Percentiles rank a stretch among this genome's conserved stretches.
Evolutionary conservation across 306 rosid genomes (phyloP).

Genomic region (Castanopsis chinensis): DNA sequence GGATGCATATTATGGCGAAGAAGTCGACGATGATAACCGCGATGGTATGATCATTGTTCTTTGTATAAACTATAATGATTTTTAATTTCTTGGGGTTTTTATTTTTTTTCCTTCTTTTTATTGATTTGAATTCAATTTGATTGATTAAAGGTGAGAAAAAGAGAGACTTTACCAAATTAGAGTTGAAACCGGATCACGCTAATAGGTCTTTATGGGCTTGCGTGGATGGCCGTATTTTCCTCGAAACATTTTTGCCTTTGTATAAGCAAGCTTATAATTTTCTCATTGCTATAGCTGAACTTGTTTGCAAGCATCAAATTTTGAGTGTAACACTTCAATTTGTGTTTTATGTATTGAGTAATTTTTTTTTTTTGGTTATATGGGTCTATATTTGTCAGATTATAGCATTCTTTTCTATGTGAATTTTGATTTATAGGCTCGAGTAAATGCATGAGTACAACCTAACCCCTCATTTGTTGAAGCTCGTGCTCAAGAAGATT

Average conservation of each 20-base stretch:
- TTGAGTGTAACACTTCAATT: not conserved
- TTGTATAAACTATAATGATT: not conserved
- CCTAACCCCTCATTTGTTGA: conserved; percentile 85
- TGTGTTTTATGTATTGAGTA: not conserved
- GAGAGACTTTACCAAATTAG: no score
- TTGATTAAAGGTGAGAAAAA: no score
- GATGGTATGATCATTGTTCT: conserved; percentile 42
- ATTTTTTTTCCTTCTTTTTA: no score
- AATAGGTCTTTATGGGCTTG: no score
- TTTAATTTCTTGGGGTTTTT: not conserved
- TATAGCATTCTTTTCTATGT: conserved; percentile 2
- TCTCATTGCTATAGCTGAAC: conserved; percentile 89
- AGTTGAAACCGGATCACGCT: no score
- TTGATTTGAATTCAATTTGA: no score
- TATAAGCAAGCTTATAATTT: conserved; percentile 97
- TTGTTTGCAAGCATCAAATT: conserved; percentile 73
- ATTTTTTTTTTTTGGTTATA: no score
- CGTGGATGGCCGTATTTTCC: no score
- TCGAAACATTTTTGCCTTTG: conserved; percentile 82
- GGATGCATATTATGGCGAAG: conserved; percentile 58
- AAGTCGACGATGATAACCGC: conserved; percentile 54
- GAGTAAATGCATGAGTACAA: conserved; percentile 96
- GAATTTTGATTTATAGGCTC: conserved; percentile 53
- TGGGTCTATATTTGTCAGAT: not conserved
- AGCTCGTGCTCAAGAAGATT: conserved; percentile 91